These are phyloP conservation scores for Pseudopyricularia cyperi DNA, from an alignment of 2,329 filamentous ascomycete genomes.

Conservation along the genomic window DNA sequence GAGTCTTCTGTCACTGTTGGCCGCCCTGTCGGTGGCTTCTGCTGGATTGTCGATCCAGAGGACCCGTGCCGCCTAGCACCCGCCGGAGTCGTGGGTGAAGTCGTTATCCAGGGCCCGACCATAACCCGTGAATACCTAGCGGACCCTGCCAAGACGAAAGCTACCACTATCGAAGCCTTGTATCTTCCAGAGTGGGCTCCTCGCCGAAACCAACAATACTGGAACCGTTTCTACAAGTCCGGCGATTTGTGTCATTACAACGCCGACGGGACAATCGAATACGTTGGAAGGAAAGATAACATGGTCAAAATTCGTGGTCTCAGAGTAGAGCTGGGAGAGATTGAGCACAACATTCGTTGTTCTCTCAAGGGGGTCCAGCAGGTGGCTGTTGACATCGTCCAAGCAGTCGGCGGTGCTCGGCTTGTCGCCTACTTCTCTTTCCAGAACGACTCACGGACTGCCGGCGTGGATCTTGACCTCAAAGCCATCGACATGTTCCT, in stretches of 20 bases:
- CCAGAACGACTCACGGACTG: neutral
- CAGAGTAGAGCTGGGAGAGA: slow-evolving; percentile 7
- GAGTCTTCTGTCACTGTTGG: slow-evolving; percentile 1
- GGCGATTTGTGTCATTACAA: neutral
- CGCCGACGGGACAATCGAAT: slow-evolving; percentile 6
- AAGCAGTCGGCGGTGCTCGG: neutral
- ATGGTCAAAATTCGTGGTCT: slow-evolving; percentile 8
- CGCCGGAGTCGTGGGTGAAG: slow-evolving; percentile 11
- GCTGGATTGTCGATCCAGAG: slow-evolving; percentile 8
- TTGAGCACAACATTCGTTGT: slow-evolving; percentile 4
- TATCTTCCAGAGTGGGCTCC: neutral
- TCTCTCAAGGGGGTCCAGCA: neutral
- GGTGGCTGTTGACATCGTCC: neutral
- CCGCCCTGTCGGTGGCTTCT: neutral
- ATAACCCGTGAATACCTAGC: slow-evolving; percentile 12
- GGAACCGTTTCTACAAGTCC: neutral
- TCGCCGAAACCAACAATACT: neutral
- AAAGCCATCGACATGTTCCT: neutral
- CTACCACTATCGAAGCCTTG: slow-evolving; percentile 6
- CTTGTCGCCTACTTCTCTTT: slow-evolving; percentile 3
- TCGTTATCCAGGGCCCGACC: slow-evolving; percentile 9
- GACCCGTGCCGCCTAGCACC: slow-evolving; percentile 9
- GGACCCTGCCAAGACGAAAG: slow-evolving; percentile 8
- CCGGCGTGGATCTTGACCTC: neutral
- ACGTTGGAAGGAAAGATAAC: slow-evolving; percentile 7